Percentiles rank a stretch among this genome's conserved stretches.
Conservation (phyloP, 2,329 filamentous ascomycete species). For the Sordariomycetes sp. region DNA sequence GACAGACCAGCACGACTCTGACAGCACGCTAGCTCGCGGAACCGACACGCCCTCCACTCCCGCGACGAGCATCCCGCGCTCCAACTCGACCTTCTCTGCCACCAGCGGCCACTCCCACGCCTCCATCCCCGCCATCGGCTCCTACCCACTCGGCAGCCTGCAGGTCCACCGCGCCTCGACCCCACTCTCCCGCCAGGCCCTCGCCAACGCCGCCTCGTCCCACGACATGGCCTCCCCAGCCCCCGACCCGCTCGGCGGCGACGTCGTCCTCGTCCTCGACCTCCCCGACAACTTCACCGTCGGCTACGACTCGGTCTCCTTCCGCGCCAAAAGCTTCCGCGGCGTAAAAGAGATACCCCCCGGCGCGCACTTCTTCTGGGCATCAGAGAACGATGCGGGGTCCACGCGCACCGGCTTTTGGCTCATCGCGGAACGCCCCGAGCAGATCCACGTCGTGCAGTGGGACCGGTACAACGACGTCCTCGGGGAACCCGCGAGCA, state of each 20-base stretch:
- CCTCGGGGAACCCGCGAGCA: slow-evolving; percentile 29
- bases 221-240: background rate
- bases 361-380: slow-evolving; percentile 48
- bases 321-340: slow-evolving; percentile 31
- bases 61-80: background rate
- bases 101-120: slow-evolving; percentile 15
- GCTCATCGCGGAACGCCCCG: slow-evolving; percentile 26
- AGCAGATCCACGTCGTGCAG: slow-evolving; percentile 30
- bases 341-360: slow-evolving; percentile 41
- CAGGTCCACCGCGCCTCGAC: slow-evolving; percentile 16
- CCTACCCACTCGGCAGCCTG: slow-evolving; percentile 26
- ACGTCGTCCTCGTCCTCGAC: slow-evolving; percentile 37
- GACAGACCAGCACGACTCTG: background rate
- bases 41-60: background rate
- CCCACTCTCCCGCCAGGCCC: slow-evolving; percentile 9
- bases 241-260: slow-evolving; percentile 19
- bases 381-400: slow-evolving; percentile 30
- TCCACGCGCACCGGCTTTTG: slow-evolving; percentile 44
- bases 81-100: slow-evolving; percentile 1
- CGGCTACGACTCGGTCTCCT: slow-evolving; percentile 37
- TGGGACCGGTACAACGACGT: slow-evolving; percentile 45
- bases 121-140: slow-evolving; percentile 24
- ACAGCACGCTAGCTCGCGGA: background rate
- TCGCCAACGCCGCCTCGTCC: background rate
- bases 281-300: slow-evolving; percentile 36